Evolutionary conservation across 2,329 filamentous ascomycete genomes (phyloP).

Genomic region (Trichoderma oligosporum): DNA sequence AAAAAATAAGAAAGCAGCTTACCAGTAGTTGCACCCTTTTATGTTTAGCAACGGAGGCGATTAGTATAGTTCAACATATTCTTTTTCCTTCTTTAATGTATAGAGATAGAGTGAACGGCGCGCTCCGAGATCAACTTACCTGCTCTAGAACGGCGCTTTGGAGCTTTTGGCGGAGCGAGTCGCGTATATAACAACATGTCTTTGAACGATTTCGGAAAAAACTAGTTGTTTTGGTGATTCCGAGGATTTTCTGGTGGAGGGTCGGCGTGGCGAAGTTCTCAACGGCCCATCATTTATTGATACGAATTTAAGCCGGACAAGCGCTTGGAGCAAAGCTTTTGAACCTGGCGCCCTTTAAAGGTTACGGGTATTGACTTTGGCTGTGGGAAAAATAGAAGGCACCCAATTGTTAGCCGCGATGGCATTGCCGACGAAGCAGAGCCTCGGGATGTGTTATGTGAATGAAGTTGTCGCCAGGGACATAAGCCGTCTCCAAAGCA

Average conservation of each 20-base stretch:
- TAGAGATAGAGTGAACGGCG: neutral
- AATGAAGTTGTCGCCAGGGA: neutral
- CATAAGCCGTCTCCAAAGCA: neutral
- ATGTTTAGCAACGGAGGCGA: neutral
- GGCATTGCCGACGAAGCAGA: neutral
- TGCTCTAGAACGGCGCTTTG: slow-evolving; percentile 57
- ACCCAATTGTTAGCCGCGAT: neutral
- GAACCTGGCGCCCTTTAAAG: neutral
- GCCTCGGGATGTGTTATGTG: neutral
- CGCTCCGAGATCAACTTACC: slow-evolving; percentile 41
- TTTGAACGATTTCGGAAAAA: neutral
- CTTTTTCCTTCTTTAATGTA: neutral
- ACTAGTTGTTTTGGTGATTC: neutral
- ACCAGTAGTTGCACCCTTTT: slow-evolving; percentile 52
- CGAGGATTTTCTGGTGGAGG: neutral
- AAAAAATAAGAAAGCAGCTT: slow-evolving; percentile 27
- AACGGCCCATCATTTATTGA: slow-evolving; percentile 1
- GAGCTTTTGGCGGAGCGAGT: slow-evolving; percentile 53
- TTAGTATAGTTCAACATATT: neutral
- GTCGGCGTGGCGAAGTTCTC: neutral
- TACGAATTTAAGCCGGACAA: neutral
- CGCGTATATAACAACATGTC: slow-evolving; percentile 57
- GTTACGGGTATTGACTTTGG: neutral
- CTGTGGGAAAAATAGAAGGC: slow-evolving; percentile 22
- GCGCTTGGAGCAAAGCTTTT: neutral